Percentiles rank a stretch among this genome's conserved stretches.
Evolutionary conservation across 2,329 filamentous ascomycete genomes (phyloP).

Genomic region (Colletotrichum lupini): DNA sequence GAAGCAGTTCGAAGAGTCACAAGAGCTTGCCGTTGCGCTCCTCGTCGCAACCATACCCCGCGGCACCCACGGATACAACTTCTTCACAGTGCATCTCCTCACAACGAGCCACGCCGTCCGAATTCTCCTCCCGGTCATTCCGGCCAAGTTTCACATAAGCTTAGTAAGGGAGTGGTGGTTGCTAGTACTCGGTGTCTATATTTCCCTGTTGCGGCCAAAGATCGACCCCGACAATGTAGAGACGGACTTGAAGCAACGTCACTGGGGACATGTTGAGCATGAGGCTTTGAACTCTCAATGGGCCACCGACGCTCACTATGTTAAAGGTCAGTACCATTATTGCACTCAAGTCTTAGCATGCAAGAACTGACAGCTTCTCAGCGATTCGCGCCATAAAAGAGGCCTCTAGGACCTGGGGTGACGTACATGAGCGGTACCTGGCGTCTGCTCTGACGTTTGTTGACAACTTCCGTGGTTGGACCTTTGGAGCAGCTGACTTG

Average conservation of each 20-base stretch:
- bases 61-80: constrained; percentile 77
- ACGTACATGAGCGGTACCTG: constrained; percentile 73
- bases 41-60: constrained; percentile 69
- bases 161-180: constrained; percentile 93
- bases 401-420: constrained; percentile 79
- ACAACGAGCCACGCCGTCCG: constrained; percentile 89
- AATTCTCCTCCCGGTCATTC: constrained; percentile 83
- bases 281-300: constrained; percentile 76
- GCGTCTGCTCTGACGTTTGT: constrained; percentile 77
- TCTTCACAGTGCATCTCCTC: constrained; percentile 84
- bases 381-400: constrained; percentile 80
- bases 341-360: no score
- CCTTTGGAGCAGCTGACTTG: constrained; percentile 42
- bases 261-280: constrained; percentile 82
- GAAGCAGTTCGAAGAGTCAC: constrained; percentile 80
- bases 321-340: no score
- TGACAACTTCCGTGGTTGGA: constrained; percentile 79
- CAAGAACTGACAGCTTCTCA: constrained; percentile 41
- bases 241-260: constrained; percentile 70
- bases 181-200: constrained; percentile 80
- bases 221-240: constrained; percentile 75
- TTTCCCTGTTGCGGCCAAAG: constrained; percentile 77
- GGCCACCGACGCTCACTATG: constrained; percentile 82
- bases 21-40: constrained; percentile 70
- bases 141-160: constrained; percentile 75